Evolutionary conservation across 805 yeast genomes (phyloP), one percentile per base, ranked within the genome.

Genomic region (Hanseniaspora occidentalis): DNA sequence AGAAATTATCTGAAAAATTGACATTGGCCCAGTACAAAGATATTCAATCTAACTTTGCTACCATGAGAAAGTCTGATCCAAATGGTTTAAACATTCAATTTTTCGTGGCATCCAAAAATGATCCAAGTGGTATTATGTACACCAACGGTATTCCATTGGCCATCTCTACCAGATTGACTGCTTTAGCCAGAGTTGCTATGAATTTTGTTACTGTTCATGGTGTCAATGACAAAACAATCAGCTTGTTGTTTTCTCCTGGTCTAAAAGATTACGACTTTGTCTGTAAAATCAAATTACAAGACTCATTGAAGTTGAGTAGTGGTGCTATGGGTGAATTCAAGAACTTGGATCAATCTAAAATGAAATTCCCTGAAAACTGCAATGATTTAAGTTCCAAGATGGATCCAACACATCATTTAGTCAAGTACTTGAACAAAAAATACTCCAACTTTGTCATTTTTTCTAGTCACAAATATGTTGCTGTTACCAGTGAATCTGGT

Each of bases 71-170:
- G 43, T 70, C 66, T 38, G 97, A 89, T 62, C 96, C 97, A 22
- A 73, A 78, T 29, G 84, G 92, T 18, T 58, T 81, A 41, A 79
- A 74, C 47, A 70, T 82, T 4, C 95, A 92, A 49, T 75, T 79
- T 55, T 85, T 85, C 50, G 75, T 89, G 46, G 95, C 81, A 1
- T 73, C 95, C 1, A 79, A 77, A 53, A 79, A 76, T 45, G 97
- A 92, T 53, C 75, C 78, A n/a, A 74, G 89, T 10, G 97, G 97
- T 35, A 75, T 76, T 36, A 56, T 84, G 44, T 92, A 95, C 89
- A 75, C 89, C 3, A 69, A 71, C 47, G 70, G 69, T 36, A 55
- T 67, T 19, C 76, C 75, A 18, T 65, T 82, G 41, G 88, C 96
- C 7, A 78, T 88, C 43, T 86, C 95, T 4, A 71, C 88, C 10